Evolutionary conservation across 2,329 filamentous ascomycete species (phyloP).

Genomic region (Pseudocercospora vitis): DNA sequence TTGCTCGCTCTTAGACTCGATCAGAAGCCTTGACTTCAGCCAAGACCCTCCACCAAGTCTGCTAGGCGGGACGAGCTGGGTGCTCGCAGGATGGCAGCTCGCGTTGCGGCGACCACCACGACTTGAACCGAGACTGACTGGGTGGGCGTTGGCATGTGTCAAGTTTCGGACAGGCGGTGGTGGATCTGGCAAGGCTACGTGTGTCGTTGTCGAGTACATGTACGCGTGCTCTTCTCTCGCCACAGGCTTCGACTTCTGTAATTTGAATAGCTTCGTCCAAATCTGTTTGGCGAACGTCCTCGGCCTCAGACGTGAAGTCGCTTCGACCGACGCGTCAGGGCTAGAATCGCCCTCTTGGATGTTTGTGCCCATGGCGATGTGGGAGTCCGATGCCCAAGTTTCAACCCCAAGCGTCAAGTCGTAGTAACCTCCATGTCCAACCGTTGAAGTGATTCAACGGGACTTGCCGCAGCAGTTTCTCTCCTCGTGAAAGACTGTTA

Average conservation of each 20-base stretch:
- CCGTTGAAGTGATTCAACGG: background rate
- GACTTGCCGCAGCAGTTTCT: background rate
- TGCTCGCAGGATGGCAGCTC: no score
- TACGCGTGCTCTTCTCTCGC: no score
- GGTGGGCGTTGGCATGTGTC: no score
- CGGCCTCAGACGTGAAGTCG: background rate
- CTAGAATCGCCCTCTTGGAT: no score
- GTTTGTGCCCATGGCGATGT: background rate
- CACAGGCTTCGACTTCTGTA: background rate
- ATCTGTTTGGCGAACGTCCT: background rate
- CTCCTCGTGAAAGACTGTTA: background rate
- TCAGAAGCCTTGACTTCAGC: no score
- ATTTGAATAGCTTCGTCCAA: background rate
- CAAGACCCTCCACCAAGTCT: no score
- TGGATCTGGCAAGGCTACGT: no score
- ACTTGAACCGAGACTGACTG: no score
- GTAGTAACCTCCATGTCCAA: background rate
- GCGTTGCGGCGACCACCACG: no score
- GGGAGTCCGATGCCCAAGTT: background rate
- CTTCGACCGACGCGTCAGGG: background rate
- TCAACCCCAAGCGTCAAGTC: background rate
- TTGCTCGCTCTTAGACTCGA: background rate
- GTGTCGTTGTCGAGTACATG: conserved; percentile 1
- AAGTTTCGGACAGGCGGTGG: no score
- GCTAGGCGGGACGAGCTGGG: no score